Evolutionary conservation across 495 filamentous ascomycete species (phyloP), one percentile per base, ranked within the genome.

Genomic region (Parachaetomium inaequale): DNA sequence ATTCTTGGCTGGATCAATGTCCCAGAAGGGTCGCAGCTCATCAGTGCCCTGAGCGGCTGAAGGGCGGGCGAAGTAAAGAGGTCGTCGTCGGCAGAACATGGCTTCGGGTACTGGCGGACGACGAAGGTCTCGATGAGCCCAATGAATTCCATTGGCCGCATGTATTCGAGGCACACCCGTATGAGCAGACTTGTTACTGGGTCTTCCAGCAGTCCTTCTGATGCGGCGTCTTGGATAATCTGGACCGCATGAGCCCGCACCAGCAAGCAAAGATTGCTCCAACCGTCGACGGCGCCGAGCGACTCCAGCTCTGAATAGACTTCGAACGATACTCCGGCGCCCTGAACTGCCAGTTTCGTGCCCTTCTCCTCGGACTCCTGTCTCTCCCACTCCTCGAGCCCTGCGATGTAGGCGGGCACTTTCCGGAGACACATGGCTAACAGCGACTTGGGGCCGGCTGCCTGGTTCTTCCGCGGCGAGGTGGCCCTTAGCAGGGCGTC

Each of bases 241-340:
- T 75, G 66, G 11, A 91, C 69, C n/a, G 86, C 87, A 58, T 91
- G 87, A 6, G 87, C 81, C 58, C 88, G 82, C 25, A 87, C 86
- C 42, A 88, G 79, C 51, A 82, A 75, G 54, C 82, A 81, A 0
- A 93, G 76, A 59, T 85, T 83, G 54, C 74, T 82, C 88, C 89
- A 92, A 32, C 88, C 88, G 40, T 76, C 75, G 45, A 72, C 72
- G 10, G 81, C 76, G 53, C 86, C 87, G 26, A 85, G 72, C 0
- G 76, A 67, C 65, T 92, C 88, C 32, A 93, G 68, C 55, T 91
- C 85, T 34, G 81, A 82, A 66, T 90, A 91, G 46, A 90, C 81
- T 10, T 81, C 70, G 4, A 75, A 74, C 2, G 79, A 76, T 6
- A 76, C 68, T 34, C 77, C 65, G 38, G 74, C 67, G 4, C 61